These are phyloP conservation scores for Barnettozyma sucrosica DNA, from an alignment of 805 yeast genomes.

Conservation along the genomic window DNA sequence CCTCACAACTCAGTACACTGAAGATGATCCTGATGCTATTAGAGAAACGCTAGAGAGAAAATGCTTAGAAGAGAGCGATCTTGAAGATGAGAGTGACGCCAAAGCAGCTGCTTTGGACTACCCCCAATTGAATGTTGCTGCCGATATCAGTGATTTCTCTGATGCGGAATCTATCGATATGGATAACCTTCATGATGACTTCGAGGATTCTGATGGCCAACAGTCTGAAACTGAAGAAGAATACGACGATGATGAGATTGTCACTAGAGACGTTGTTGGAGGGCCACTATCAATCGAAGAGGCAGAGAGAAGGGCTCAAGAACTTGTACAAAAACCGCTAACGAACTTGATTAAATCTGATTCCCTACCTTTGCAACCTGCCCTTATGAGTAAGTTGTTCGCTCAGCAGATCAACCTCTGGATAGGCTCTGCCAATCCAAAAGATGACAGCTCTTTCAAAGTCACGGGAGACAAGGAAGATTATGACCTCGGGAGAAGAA, in stretches of 20 bases:
- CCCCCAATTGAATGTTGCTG: conserved; percentile 6
- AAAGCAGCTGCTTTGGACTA: conserved; percentile 12
- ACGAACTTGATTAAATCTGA: conserved; percentile 32
- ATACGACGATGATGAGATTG: conserved; percentile 11
- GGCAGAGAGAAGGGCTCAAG: conserved; percentile 38
- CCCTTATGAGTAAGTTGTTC: conserved; percentile 35
- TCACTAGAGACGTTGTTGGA: conserved; percentile 14
- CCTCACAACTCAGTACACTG: conserved; percentile 64
- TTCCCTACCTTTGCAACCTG: conserved; percentile 37
- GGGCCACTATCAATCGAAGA: conserved; percentile 29
- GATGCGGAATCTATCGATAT: conserved; percentile 39
- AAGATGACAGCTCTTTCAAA: conserved; percentile 11
- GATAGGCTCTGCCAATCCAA: conserved; percentile 44
- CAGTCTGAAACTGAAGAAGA: not conserved
- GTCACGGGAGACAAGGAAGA: conserved; percentile 21
- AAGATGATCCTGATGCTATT: conserved; percentile 33
- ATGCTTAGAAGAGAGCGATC: conserved; percentile 15
- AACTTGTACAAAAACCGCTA: conserved; percentile 59
- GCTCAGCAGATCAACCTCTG: conserved; percentile 74
- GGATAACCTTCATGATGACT: conserved; percentile 44
- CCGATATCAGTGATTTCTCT: conserved; percentile 23
- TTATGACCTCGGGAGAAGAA: conserved; percentile 45
- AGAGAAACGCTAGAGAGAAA: conserved; percentile 3
- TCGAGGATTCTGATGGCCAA: conserved; percentile 31
- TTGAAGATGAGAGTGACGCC: conserved; percentile 13